Evolutionary conservation across 768 basidiomycete species (phyloP).

Genomic region (Postia placenta): DNA sequence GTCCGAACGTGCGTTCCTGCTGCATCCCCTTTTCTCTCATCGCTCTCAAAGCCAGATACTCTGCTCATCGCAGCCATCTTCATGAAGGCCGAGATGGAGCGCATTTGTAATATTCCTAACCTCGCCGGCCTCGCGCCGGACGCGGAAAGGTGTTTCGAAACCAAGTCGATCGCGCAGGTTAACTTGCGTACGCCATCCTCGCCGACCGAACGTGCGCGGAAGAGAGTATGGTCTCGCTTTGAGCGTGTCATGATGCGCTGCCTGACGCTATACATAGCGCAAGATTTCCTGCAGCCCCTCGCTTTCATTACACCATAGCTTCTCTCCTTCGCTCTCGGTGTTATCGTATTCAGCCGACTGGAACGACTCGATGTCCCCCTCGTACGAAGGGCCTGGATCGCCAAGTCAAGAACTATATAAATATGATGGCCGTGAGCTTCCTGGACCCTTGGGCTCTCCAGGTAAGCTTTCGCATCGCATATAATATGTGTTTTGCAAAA

Average conservation of each 20-base stretch:
- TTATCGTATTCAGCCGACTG: no score
- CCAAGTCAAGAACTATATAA: no score
- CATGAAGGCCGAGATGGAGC: conserved; percentile 12
- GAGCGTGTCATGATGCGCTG: background rate
- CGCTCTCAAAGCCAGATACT: background rate
- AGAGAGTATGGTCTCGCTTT: conserved; percentile 1
- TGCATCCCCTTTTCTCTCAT: background rate
- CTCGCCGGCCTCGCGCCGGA: conserved; percentile 10
- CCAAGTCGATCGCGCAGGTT: no score
- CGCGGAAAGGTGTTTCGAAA: no score
- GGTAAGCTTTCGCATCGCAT: no score
- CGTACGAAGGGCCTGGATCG: no score
- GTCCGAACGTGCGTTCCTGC: conserved; percentile 11
- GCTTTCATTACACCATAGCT: background rate
- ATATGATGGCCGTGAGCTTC: no score
- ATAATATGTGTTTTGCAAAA: no score
- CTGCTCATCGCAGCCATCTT: conserved; percentile 3
- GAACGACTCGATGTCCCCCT: no score
- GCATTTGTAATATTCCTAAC: conserved; percentile 11
- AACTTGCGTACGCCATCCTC: background rate
- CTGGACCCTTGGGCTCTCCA: no score
- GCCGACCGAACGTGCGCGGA: background rate
- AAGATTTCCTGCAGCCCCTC: background rate
- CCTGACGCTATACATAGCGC: no score
- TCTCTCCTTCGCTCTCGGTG: background rate